Conservation (phyloP, 441 rosid genomes). For the Erysimum cheiri region DNA sequence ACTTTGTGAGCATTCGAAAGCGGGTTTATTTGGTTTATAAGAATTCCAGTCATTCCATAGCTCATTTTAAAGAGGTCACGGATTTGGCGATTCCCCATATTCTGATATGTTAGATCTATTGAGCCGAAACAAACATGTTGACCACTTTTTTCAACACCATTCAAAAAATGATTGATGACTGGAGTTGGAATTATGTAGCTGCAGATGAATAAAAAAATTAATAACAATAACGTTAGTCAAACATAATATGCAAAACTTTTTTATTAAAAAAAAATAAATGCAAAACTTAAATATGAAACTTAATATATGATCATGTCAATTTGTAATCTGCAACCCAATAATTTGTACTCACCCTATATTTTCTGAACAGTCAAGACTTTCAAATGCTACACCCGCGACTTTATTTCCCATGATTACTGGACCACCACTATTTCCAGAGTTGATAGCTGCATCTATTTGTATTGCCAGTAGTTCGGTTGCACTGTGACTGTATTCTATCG, state of each 20-base stretch:
- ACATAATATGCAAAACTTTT: no score
- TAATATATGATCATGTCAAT: no score
- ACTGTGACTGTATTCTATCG: constrained; percentile 67
- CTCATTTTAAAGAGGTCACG: constrained; percentile 59
- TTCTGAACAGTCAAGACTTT: constrained; percentile 68
- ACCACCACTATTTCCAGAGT: constrained; percentile 55
- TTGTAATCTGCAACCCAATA: constrained; percentile 44
- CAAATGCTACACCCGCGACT: constrained; percentile 80
- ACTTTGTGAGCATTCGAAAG: constrained; percentile 54
- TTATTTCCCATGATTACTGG: constrained; percentile 76
- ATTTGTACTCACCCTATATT: constrained; percentile 71
- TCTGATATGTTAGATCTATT: constrained; percentile 51
- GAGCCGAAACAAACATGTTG: not conserved
- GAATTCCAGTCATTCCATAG: constrained; percentile 67
- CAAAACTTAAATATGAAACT: no score
- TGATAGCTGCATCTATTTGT: constrained; percentile 40
- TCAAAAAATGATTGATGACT: not conserved
- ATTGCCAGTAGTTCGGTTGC: constrained; percentile 68
- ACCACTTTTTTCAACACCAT: not conserved
- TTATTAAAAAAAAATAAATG: no score
- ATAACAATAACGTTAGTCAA: no score
- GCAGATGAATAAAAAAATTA: not conserved
- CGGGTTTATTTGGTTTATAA: constrained; percentile 71
- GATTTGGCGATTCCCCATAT: constrained; percentile 63
- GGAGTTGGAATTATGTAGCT: constrained; percentile 14